Evolutionary conservation across 305 asterid genomes (phyloP), one percentile per base, ranked within the genome.

Genomic region (Lippia alba): DNA sequence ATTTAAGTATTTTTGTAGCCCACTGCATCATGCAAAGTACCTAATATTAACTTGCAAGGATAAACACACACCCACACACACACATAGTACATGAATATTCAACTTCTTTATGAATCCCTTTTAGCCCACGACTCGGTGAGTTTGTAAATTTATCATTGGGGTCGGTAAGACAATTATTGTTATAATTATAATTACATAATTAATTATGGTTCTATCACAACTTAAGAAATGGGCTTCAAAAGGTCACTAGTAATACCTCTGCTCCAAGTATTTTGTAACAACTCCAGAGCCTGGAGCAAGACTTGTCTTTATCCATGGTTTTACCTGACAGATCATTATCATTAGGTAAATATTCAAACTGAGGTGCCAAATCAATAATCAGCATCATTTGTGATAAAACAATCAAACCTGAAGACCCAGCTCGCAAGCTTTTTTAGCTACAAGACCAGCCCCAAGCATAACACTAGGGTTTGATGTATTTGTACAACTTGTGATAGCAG

Each of bases 231-330:
- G 39, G 41, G 40, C 40, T 50, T 12, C 34, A 68, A 64, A 61
- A 67, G 40, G 45, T 15, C 65, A 59, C 49, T 14, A 65, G 48
- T 72, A 71, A 58, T 88, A 91, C 99, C 99, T 94, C 89, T 84
- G 56, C 73, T 74, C 81, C 66, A 94, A 80, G 74, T 94, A 94
- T 79, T 91, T 88, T 50, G 91, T 91, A 44, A 84, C 97, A 63
- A 94, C 99, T 55, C 99, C 99, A 66, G 97, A 94, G 30, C 99
- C 99, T 2, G 99, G 96, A 73, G 97, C 97, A 80, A 94, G 99
- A 51, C 99, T 91, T 71, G 97, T 94, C 82, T 94, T 91, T 15
- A 94, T 68, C 99, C 99, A 94, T 79, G 97, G 99, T 79, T 94
- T 94, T 41, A 94, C 99, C 97, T 94, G 84, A 59, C 34, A 72